Conservation (phyloP, 1,284 basidiomycete genomes). For the Fomitopsis betulina region DNA sequence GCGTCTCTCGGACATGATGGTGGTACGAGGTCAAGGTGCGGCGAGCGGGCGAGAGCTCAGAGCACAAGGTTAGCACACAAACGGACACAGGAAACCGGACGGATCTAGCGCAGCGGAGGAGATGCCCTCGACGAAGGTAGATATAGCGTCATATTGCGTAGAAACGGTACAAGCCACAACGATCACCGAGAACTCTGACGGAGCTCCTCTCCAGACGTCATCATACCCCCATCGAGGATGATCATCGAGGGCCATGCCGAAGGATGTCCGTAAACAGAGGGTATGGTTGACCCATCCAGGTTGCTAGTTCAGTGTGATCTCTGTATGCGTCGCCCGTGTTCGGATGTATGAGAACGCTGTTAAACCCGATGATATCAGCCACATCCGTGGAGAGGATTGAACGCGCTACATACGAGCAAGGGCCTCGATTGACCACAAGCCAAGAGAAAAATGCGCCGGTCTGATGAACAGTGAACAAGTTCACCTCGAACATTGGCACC, state of each 20-base stretch:
- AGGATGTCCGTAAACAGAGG: constrained; percentile 30
- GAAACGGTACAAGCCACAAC: background rate
- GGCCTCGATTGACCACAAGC: constrained; percentile 60
- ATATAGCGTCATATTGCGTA: constrained; percentile 1
- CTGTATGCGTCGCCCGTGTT: constrained; percentile 55
- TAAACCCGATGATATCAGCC: background rate
- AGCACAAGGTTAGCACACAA: background rate
- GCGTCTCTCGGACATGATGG: too few relatives aligned
- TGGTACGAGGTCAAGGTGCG: too few relatives aligned
- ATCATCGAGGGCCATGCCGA: background rate
- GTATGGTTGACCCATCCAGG: constrained; percentile 66
- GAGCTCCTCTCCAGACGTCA: background rate
- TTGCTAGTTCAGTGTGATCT: constrained; percentile 59
- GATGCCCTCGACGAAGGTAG: background rate
- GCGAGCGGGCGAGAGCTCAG: background rate
- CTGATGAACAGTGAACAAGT: constrained; percentile 61
- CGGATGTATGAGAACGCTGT: constrained; percentile 68
- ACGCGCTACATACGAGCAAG: constrained; percentile 50
- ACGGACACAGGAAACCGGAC: background rate
- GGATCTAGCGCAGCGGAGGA: background rate
- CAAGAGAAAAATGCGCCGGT: constrained; percentile 64
- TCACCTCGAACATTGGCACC: constrained; percentile 67
- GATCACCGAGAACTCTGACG: background rate
- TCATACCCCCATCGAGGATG: background rate
- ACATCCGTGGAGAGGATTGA: background rate